Base-by-base conservation (phyloP, 148 eudicot genomes). In the Diospyros kaki region DNA sequence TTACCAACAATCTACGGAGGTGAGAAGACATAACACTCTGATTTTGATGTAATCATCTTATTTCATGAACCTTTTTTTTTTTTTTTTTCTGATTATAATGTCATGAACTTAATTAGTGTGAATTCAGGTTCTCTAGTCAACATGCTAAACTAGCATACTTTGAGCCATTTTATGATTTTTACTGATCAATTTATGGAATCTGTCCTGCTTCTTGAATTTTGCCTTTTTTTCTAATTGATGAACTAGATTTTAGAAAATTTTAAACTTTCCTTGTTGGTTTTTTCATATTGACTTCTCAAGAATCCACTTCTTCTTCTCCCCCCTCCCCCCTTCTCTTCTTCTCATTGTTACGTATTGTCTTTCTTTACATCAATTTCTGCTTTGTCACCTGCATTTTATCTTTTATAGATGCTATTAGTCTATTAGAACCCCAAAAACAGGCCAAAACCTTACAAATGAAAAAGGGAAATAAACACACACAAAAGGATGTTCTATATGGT, bases 1-100 rank as follows among this genome's bases (percentile, higher is more conserved):
- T 75, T 94, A 91, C 74, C 82, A 84, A 78, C 91, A 86, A 76
- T 69, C 88, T 66, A 89, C 97, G 9, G 98, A 94, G 93, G 98
- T 92, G 78, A 84, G 87, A 18, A 48, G 15, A 48, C 76, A n/a
- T 5, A 48, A 12, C 6, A 48, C 28, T 2, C 41, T n/a, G 75
- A 75, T 6, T 62, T 54, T 43, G 15, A 17, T 80, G 39, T 59
- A 66, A 45, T 39, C 42, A 28, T 63, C 45, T 8, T 64, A 48
- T 73, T 56, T 70, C 54, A 42, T 73, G 68, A 44, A 7, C 45
- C 28, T 28, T 28, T 28, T 28, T 28, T 28, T 28, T 28, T 28
- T 28, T 28, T 28, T 28, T 28, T 28, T 28, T 28, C 28, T 28
- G 28, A 28, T 28, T 28, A 28, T 28, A 28, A 28, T 28, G 28